phyloP scores from a whole-genome alignment of 2,329 filamentous ascomycete species.

The Scedosporium minutisporum region DNA sequence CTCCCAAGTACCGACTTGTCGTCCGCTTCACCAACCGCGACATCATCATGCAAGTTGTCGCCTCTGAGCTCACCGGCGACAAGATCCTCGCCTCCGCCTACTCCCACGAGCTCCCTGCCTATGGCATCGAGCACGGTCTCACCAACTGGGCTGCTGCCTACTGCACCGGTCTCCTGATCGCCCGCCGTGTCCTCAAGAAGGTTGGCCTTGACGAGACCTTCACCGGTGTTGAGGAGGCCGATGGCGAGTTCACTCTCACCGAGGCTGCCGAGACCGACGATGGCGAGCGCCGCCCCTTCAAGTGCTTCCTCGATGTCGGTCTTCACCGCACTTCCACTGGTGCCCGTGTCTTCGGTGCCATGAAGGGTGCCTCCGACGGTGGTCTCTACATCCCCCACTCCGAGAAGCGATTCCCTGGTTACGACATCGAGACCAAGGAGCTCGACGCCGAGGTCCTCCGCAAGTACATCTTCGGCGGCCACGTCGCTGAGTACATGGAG shows the following conservation, averaged over 20 bases:
- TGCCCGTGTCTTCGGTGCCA: slow-evolving; percentile 96
- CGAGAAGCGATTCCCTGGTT: slow-evolving; percentile 99
- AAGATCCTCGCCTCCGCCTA: slow-evolving; percentile 92
- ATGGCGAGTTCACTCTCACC: slow-evolving; percentile 92
- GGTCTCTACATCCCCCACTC: slow-evolving; percentile 96
- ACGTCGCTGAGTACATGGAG: slow-evolving; percentile 99
- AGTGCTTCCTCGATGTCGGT: slow-evolving; percentile 97
- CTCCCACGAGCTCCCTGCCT: slow-evolving; percentile 94
- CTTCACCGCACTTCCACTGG: slow-evolving; percentile 94
- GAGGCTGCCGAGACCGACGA: slow-evolving; percentile 88
- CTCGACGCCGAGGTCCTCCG: slow-evolving; percentile 93
- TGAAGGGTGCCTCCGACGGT: slow-evolving; percentile 99
- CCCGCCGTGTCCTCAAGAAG: slow-evolving; percentile 95
- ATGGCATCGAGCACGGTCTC: slow-evolving; percentile 95
- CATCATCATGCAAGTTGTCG: slow-evolving; percentile 96
- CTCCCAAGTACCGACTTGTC: slow-evolving; percentile 98
- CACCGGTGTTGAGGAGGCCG: slow-evolving; percentile 89
- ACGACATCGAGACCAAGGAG: slow-evolving; percentile 95
- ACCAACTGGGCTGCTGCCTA: slow-evolving; percentile 99
- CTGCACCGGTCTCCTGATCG: slow-evolving; percentile 90
- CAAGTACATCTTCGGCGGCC: slow-evolving; percentile 98
- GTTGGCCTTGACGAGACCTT: slow-evolving; percentile 91
- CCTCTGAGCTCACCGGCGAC: slow-evolving; percentile 92
- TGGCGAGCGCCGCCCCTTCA: slow-evolving; percentile 95
- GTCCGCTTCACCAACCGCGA: slow-evolving; percentile 99